Percentiles rank a stretch among this genome's conserved stretches.
Evolutionary conservation across 192 early-diverging fungal genomes (phyloP).

Genomic region (Coemansia sp.): DNA sequence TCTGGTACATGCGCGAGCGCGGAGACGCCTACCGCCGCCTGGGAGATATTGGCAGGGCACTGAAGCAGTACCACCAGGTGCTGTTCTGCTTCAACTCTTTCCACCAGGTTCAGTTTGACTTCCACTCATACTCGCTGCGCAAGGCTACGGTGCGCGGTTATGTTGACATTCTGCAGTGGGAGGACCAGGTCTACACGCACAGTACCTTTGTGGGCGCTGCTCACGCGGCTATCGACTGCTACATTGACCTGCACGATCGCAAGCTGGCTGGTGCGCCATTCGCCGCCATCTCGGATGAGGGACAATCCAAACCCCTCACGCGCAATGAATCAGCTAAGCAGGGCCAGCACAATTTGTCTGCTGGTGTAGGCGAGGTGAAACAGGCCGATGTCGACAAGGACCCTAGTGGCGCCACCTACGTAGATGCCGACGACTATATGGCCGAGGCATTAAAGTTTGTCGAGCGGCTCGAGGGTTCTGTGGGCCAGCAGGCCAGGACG

Average conservation of each 20-base stretch:
- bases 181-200: constrained; percentile 73
- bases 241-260: constrained; percentile 53
- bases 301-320: constrained; percentile 44
- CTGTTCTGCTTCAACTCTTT: constrained; percentile 81
- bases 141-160: constrained; percentile 89
- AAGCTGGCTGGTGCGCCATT: constrained; percentile 44
- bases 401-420: constrained; percentile 43
- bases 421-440: constrained; percentile 67
- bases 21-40: constrained; percentile 71
- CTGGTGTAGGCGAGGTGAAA: constrained; percentile 57
- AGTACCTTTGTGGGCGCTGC: constrained; percentile 76
- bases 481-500: constrained; percentile 26
- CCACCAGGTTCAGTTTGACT: constrained; percentile 94
- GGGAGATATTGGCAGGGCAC: constrained; percentile 73
- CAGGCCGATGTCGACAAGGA: constrained; percentile 50
- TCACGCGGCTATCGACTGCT: constrained; percentile 68
- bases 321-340: constrained; percentile 61
- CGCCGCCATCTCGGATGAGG: constrained; percentile 29
- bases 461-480: constrained; percentile 60
- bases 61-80: constrained; percentile 88
- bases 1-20: constrained; percentile 84
- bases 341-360: constrained; percentile 45
- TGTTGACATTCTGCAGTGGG: constrained; percentile 75
- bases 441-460: constrained; percentile 78
- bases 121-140: constrained; percentile 91